Percentiles rank a stretch among this genome's conserved stretches.
Evolutionary conservation across 2,329 filamentous ascomycete species (phyloP).

Genomic region (Diplodia sapinea): DNA sequence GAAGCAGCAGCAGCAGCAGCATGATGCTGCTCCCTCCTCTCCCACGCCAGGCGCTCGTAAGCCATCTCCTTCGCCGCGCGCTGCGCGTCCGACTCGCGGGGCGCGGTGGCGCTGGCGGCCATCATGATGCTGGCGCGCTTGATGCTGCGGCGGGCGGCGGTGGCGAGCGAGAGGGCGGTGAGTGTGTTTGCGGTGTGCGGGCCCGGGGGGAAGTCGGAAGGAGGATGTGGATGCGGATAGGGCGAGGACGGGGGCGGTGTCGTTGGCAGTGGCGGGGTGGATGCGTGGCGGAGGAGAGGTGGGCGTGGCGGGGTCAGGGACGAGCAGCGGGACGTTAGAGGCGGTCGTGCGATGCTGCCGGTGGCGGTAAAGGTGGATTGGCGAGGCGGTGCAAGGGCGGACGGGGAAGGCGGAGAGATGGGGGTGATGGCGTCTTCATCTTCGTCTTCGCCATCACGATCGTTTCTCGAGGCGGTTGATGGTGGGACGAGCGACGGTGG

Average conservation of each 20-base stretch:
- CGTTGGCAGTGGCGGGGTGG: not conserved
- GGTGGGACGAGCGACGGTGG: too few relatives aligned
- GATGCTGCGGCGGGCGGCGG: slow-evolving; percentile 29
- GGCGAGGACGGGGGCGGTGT: not conserved
- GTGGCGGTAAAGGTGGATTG: not conserved
- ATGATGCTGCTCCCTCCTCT: slow-evolving; percentile 41
- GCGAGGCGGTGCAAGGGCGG: not conserved
- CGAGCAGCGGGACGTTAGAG: not conserved
- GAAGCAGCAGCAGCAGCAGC: not conserved
- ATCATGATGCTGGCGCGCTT: slow-evolving; percentile 33
- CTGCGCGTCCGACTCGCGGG: slow-evolving; percentile 45
- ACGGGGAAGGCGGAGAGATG: not conserved
- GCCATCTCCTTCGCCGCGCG: slow-evolving; percentile 46
- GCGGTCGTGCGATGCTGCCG: not conserved
- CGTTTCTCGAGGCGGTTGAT: too few relatives aligned
- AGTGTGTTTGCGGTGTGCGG: not conserved
- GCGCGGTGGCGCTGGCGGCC: slow-evolving; percentile 33
- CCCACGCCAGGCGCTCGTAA: slow-evolving; percentile 46
- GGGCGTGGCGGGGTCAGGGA: not conserved
- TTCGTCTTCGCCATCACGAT: not conserved
- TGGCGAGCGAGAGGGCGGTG: not conserved
- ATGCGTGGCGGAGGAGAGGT: not conserved
- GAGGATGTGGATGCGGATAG: not conserved
- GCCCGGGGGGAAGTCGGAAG: not conserved
- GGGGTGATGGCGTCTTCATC: slow-evolving; percentile 1